Conservation (phyloP, 768 basidiomycete genomes). For the Suillus alpinus region DNA sequence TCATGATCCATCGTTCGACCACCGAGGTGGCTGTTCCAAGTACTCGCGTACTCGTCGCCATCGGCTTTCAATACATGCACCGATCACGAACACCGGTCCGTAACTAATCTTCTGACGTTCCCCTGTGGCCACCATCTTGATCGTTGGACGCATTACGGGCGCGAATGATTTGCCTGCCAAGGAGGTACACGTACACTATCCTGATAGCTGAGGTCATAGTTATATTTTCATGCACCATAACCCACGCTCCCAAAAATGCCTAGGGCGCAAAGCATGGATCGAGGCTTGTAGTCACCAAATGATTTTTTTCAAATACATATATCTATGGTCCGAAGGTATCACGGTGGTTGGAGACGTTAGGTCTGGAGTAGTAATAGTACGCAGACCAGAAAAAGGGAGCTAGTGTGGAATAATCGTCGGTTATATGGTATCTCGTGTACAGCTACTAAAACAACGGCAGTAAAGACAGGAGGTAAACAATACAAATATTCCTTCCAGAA, state of each 20-base stretch:
- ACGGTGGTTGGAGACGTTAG: not conserved
- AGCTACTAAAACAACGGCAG: not conserved
- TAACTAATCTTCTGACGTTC: not conserved
- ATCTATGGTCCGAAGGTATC: not conserved
- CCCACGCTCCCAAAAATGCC: not conserved
- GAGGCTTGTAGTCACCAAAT: not conserved
- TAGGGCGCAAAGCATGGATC: not conserved
- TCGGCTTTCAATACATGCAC: not conserved
- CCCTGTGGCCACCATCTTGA: not conserved
- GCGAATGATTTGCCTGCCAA: not conserved
- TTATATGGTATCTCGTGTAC: not conserved
- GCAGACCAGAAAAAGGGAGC: not conserved
- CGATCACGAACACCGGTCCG: not conserved
- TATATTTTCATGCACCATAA: not conserved
- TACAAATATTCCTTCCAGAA: not conserved
- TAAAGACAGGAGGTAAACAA: constrained; percentile 1
- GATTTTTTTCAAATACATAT: not conserved
- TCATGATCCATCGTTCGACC: not conserved
- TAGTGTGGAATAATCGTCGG: not conserved
- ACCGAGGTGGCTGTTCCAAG: not conserved
- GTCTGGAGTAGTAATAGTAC: not conserved
- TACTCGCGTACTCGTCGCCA: not conserved
- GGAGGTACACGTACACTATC: not conserved
- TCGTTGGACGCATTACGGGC: not conserved
- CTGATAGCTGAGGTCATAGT: not conserved